Conservation (phyloP, 1,284 basidiomycete genomes). For the Cutaneotrichosporon sp. region DNA sequence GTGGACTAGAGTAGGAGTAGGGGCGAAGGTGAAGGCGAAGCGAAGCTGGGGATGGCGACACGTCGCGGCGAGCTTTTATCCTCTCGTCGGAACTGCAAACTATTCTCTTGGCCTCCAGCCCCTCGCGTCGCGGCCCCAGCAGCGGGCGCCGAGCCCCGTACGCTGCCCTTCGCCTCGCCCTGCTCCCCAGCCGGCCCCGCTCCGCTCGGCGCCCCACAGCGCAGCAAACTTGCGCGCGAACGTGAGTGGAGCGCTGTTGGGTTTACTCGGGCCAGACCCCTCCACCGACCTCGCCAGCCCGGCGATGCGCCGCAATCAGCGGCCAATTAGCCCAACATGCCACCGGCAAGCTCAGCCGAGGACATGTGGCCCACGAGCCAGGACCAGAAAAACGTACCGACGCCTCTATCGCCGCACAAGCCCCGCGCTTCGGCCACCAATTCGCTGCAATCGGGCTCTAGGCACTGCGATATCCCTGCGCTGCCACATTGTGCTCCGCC, state of each 20-base stretch:
- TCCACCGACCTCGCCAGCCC: too few species aligned
- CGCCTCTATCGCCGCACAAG: not conserved
- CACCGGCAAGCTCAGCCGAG: not conserved
- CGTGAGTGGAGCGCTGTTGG: not conserved
- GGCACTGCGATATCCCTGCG: too few species aligned
- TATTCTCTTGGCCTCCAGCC: not conserved
- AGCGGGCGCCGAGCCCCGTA: too few species aligned
- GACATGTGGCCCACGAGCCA: too few species aligned
- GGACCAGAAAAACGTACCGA: too few species aligned
- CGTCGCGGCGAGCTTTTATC: not conserved
- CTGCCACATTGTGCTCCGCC: too few species aligned
- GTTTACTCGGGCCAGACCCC: not conserved
- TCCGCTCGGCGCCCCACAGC: not conserved
- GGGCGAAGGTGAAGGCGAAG: too few species aligned
- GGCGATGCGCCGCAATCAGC: not conserved
- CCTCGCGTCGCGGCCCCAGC: not conserved
- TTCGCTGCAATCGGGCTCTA: conserved; percentile 1
- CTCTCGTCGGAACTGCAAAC: too few species aligned
- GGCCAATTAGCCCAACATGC: not conserved
- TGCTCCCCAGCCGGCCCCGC: not conserved
- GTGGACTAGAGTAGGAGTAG: too few species aligned
- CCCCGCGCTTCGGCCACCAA: not conserved
- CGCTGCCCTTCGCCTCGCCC: too few species aligned
- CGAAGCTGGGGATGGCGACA: not conserved
- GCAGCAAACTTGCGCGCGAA: not conserved